These are phyloP conservation scores for Vachellia collinsii DNA, from an alignment of 306 rosid genomes.

Conservation along the genomic window DNA sequence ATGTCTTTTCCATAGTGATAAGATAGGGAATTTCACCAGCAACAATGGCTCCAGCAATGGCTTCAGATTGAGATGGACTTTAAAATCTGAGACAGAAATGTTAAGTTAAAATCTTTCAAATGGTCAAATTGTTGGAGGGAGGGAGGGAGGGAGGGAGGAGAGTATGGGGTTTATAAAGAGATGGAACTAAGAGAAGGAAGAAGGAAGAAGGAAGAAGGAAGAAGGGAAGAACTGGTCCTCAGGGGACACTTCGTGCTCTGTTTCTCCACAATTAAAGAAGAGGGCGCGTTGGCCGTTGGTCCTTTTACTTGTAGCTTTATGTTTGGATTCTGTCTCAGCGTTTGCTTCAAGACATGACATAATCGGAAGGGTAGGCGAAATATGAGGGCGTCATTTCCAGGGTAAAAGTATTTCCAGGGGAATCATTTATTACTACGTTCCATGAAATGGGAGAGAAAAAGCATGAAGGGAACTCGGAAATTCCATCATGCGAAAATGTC, in stretches of 20 bases:
- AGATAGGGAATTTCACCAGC: constrained; percentile 10
- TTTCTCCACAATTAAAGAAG: not conserved
- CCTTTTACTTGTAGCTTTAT: constrained; percentile 17
- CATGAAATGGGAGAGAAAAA: constrained; percentile 11
- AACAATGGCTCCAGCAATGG: constrained; percentile 15
- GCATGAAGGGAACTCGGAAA: constrained; percentile 14
- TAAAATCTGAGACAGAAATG: constrained; percentile 11
- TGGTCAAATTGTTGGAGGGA: not conserved
- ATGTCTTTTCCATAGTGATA: constrained; percentile 40
- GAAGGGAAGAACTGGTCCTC: constrained; percentile 11
- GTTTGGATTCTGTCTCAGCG: not conserved
- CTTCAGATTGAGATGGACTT: not conserved
- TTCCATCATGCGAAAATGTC: not conserved
- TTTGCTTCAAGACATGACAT: not conserved
- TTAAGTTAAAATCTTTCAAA: constrained; percentile 9
- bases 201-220: not conserved
- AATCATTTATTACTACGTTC: constrained; percentile 28
- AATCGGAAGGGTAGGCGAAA: not conserved
- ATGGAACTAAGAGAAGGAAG: constrained; percentile 9
- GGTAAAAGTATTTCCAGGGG: not conserved
- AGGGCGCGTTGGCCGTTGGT: not conserved
- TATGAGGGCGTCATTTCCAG: not conserved
- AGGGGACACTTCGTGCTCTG: constrained; percentile 4
- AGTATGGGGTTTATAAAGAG: constrained; percentile 15
- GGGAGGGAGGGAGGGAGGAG: not conserved